Evolutionary conservation across 2,329 filamentous ascomycete genomes (phyloP).

Genomic region (Mycosphaerella arachidis): DNA sequence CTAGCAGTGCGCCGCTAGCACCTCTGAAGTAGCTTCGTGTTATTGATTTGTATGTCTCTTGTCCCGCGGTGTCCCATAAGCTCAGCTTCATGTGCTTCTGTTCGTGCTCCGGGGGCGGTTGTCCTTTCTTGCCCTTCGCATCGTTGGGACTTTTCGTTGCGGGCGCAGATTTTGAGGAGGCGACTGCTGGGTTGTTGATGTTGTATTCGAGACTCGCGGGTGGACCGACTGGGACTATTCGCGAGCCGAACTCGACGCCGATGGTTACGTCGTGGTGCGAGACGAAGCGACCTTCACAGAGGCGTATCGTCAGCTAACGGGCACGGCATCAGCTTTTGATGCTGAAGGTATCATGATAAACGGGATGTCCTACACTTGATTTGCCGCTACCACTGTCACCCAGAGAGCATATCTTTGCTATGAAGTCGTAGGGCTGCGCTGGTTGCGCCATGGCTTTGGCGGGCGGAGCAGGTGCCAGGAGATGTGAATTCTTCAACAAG

Average conservation of each 20-base stretch:
- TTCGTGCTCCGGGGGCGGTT: conserved; percentile 31
- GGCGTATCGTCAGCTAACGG: conserved; percentile 74
- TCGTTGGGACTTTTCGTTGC: conserved; percentile 16
- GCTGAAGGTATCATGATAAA: conserved; percentile 14
- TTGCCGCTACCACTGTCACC: conserved; percentile 96
- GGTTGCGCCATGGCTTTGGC: conserved; percentile 15
- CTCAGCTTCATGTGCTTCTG: conserved; percentile 87
- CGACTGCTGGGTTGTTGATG: conserved; percentile 46
- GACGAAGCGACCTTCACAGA: conserved; percentile 94
- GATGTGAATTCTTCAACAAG: background rate
- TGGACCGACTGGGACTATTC: conserved; percentile 85
- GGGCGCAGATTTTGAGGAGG: conserved; percentile 18
- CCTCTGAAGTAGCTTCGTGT: conserved; percentile 92
- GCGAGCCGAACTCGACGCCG: conserved; percentile 90
- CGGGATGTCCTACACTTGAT: conserved; percentile 55
- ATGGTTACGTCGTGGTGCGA: conserved; percentile 95
- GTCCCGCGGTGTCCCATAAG: conserved; percentile 92
- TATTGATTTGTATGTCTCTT: conserved; percentile 96
- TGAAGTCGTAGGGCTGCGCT: conserved; percentile 85
- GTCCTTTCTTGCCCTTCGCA: conserved; percentile 12
- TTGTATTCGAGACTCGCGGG: conserved; percentile 61
- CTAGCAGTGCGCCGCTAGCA: conserved; percentile 70
- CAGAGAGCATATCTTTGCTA: conserved; percentile 96
- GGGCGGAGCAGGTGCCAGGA: background rate
- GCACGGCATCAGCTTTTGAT: conserved; percentile 22